Base-by-base conservation (phyloP, 75 land plant species). In the Azolla pinnata region DNA sequence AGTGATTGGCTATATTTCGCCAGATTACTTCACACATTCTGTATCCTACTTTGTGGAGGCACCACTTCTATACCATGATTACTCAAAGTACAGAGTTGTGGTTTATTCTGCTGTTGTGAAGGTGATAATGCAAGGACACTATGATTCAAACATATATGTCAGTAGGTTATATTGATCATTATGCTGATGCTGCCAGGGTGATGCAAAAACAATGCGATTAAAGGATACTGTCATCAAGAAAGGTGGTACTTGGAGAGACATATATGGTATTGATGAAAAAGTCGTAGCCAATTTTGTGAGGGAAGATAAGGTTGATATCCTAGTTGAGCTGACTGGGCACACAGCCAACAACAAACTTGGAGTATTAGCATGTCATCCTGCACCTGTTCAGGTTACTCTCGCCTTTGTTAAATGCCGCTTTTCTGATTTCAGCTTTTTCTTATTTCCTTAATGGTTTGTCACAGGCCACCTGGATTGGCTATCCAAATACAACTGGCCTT, bases 381-480 rank as follows among this genome's bases (percentile, higher is more conserved):
- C 96, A 32, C 96, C 99, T 45, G 61, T 95, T 58, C 99, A 95
- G 99, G 98, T 89, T 7, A 7, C 7, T 38, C 14, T 7, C 14
- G 42, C 42, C 7, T 14, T 7, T 7, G 7, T 14, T 38, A 38
- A 7, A 14, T 7, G 14, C 42, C 42, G 14, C 14, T 38, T n/a
- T n/a, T n/a, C n/a, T n/a, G n/a, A n/a, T n/a, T n/a, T n/a, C n/a
- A n/a, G n/a, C n/a, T n/a, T n/a, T n/a, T n/a, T n/a, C n/a, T n/a
- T n/a, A n/a, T n/a, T n/a, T n/a, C n/a, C n/a, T n/a, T n/a, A n/a
- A n/a, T n/a, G n/a, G n/a, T 53, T 67, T 19, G 27, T 52, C 47
- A 38, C 64, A 93, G 98, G 99, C 81, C 21, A 95, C 99, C 14
- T 95, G 99, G 99, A 95, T 95, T 62, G 99, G 96, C 18, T 95